A percentile compares a stretch with the other conserved stretches of the same genome.
Evolutionary conservation across 1,284 basidiomycete species (phyloP).

Genomic region (Tilletia caries): DNA sequence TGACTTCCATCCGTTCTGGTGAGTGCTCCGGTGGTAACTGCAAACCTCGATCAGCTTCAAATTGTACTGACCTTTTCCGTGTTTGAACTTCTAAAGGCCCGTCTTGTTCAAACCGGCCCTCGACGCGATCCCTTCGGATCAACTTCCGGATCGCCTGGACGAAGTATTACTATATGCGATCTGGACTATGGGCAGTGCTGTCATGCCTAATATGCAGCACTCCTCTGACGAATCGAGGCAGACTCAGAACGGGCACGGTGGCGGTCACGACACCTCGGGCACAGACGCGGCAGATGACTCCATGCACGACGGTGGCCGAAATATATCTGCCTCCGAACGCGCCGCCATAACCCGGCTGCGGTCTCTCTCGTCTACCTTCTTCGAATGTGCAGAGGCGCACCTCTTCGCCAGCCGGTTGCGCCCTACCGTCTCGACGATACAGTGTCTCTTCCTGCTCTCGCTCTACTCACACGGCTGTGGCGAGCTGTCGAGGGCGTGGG

Average conservation of each 20-base stretch:
- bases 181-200: slow-evolving; percentile 29
- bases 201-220: not conserved
- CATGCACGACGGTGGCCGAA: too few species aligned
- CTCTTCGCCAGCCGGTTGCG: slow-evolving; percentile 36
- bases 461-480: slow-evolving; percentile 56
- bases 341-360: not conserved
- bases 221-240: not conserved
- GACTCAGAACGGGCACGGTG: not conserved
- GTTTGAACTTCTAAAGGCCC: slow-evolving; percentile 15
- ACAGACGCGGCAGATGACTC: not conserved
- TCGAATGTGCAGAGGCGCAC: slow-evolving; percentile 27
- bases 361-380: not conserved
- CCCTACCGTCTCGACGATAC: slow-evolving; percentile 42
- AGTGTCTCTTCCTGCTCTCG: slow-evolving; percentile 55
- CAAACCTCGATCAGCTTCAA: not conserved
- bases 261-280: not conserved
- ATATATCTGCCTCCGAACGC: not conserved
- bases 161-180: slow-evolving; percentile 35
- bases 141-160: slow-evolving; percentile 32
- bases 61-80: not conserved
- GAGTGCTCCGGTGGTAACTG: too few species aligned
- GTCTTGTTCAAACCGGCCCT: slow-evolving; percentile 46
- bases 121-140: slow-evolving; percentile 26
- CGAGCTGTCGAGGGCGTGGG: slow-evolving; percentile 55
- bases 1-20: slow-evolving; percentile 43